Conservation (phyloP, 1,284 basidiomycete species). For the Meira nashicola region DNA sequence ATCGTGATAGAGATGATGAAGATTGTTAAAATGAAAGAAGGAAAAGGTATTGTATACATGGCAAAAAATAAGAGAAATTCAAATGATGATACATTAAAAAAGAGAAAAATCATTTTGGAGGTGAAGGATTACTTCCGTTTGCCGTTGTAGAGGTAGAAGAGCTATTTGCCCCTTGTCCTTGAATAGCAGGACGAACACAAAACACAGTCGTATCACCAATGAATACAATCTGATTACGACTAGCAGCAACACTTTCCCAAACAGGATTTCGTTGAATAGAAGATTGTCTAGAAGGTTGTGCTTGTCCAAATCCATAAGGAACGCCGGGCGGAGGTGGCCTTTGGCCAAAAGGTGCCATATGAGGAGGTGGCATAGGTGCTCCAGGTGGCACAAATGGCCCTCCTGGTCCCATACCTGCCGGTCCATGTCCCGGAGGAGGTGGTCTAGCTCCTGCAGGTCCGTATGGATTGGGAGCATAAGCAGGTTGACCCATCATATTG, state of each 20-base stretch:
- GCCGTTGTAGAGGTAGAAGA: too few species aligned
- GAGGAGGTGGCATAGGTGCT: conserved; percentile 1
- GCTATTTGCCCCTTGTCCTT: too few species aligned
- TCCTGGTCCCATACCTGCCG: background rate
- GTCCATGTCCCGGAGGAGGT: background rate
- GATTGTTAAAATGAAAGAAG: too few species aligned
- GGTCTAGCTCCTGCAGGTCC: conserved; percentile 6
- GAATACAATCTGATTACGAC: conserved; percentile 48
- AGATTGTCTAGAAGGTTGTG: conserved; percentile 26
- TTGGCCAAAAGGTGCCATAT: background rate
- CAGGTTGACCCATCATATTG: background rate
- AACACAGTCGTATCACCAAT: conserved; percentile 9
- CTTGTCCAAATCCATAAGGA: conserved; percentile 33
- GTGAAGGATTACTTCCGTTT: too few species aligned
- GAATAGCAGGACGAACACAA: conserved; percentile 1
- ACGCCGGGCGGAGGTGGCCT: conserved; percentile 19
- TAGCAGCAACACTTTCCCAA: conserved; percentile 44
- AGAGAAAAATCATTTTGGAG: too few species aligned
- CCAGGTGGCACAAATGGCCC: background rate
- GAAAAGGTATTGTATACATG: too few species aligned
- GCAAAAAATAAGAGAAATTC: too few species aligned
- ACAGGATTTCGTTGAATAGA: conserved; percentile 40
- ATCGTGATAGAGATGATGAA: too few species aligned
- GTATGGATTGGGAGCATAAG: background rate
- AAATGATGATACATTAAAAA: too few species aligned